Evolutionary conservation across 2,329 filamentous ascomycete species (phyloP).

Genomic region (Exophiala sp.): DNA sequence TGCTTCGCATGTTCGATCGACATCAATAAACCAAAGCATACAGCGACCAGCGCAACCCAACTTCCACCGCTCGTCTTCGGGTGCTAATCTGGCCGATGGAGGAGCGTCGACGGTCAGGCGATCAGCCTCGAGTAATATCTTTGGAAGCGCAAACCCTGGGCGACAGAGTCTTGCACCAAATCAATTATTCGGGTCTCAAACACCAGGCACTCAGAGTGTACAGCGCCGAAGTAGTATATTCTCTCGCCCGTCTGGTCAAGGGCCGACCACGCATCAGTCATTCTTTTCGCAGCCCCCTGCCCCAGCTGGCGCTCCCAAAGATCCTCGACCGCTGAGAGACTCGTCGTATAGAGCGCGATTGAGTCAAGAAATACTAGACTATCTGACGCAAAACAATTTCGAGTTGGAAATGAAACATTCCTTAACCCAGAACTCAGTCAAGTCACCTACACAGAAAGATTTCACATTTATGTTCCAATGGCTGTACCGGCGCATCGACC

Average conservation of each 20-base stretch:
- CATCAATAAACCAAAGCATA: slow-evolving; percentile 84
- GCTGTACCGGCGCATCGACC: slow-evolving; percentile 94
- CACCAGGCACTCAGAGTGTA: slow-evolving; percentile 51
- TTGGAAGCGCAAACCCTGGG: slow-evolving; percentile 55
- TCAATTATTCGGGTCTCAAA: slow-evolving; percentile 50
- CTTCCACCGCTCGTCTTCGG: slow-evolving; percentile 81
- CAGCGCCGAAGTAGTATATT: slow-evolving; percentile 78
- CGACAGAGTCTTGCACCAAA: slow-evolving; percentile 70
- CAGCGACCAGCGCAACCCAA: slow-evolving; percentile 79
- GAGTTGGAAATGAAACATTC: slow-evolving; percentile 97
- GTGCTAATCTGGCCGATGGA: slow-evolving; percentile 72
- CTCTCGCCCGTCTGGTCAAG: slow-evolving; percentile 65
- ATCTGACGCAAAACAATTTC: slow-evolving; percentile 88
- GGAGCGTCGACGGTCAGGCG: slow-evolving; percentile 80
- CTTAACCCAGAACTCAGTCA: slow-evolving; percentile 84
- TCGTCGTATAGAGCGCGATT: slow-evolving; percentile 75
- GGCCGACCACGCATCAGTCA: slow-evolving; percentile 74
- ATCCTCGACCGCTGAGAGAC: slow-evolving; percentile 83
- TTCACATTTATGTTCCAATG: slow-evolving; percentile 98
- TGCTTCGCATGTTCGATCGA: slow-evolving; percentile 71
- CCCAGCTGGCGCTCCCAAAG: slow-evolving; percentile 75
- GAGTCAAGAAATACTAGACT: slow-evolving; percentile 85
- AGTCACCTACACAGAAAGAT: slow-evolving; percentile 94
- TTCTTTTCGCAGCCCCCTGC: slow-evolving; percentile 89
- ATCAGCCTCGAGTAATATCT: slow-evolving; percentile 68